These are phyloP conservation scores for Paramecium primaurelia DNA, from an alignment of 73 alveolate genomes.

Conservation along the genomic window DNA sequence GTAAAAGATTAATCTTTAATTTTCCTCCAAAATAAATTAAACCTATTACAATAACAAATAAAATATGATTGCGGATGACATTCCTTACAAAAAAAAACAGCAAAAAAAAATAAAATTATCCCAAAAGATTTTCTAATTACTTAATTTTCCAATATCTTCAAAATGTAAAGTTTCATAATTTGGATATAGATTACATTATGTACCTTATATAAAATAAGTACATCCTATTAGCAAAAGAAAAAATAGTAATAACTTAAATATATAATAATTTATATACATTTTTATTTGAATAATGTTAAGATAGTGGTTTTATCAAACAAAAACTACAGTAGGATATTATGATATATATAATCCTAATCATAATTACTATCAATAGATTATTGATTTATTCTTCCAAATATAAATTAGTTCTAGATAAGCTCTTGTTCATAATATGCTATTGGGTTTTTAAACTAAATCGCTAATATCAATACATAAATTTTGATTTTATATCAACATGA, in stretches of 20 bases:
- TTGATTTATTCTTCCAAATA: not conserved
- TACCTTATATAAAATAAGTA: not conserved
- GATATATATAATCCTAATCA: not conserved
- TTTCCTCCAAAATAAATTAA: not conserved
- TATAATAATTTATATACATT: not conserved
- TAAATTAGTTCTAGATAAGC: not conserved
- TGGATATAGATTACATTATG: not conserved
- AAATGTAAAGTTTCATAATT: not conserved
- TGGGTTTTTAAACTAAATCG: not conserved
- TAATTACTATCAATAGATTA: not conserved
- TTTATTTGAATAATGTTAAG: not conserved
- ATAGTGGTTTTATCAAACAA: not conserved
- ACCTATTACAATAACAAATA: not conserved
- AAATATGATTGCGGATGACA: not conserved
- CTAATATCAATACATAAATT: not conserved
- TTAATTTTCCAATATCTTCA: not conserved
- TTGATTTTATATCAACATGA: not conserved
- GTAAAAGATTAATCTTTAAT: not conserved
- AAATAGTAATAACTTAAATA: not conserved
- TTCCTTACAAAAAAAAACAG: not conserved
- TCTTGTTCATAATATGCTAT: not conserved
- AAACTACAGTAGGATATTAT: not conserved
- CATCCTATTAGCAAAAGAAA: not conserved
- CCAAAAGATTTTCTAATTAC: not conserved
- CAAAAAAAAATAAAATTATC: not conserved